Percentiles rank a stretch among this genome's conserved stretches.
Evolutionary conservation across 2,329 filamentous ascomycete genomes (phyloP).

Genomic region (Colletotrichum liriopes): DNA sequence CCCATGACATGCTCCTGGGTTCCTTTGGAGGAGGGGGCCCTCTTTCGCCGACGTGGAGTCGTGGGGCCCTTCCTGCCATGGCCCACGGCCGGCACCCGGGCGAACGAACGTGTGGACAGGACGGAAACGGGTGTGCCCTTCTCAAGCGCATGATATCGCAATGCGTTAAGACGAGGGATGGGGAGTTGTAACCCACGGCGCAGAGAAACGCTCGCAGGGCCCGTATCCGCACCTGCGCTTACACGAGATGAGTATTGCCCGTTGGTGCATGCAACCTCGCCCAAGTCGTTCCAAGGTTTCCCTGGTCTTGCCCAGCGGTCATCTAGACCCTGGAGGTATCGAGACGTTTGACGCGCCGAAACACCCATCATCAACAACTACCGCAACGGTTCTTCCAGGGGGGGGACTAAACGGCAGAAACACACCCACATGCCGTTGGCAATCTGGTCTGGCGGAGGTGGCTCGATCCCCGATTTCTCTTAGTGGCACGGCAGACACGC

Average conservation of each 20-base stretch:
- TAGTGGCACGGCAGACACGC: conserved; percentile 10
- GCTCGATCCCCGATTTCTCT: neutral
- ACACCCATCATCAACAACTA: neutral
- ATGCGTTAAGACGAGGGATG: conserved; percentile 15
- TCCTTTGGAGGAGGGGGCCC: neutral
- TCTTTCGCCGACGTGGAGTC: conserved; percentile 3
- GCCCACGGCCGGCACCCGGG: neutral
- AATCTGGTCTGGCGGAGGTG: neutral
- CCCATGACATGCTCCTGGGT: conserved; percentile 13
- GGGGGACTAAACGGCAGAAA: neutral
- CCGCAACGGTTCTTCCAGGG: neutral
- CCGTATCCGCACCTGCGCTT: conserved; percentile 9
- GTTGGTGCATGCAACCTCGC: conserved; percentile 18
- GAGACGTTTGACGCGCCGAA: neutral
- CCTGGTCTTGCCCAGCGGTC: neutral
- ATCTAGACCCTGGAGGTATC: neutral
- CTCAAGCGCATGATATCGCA: conserved; percentile 22
- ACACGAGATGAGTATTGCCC: conserved; percentile 36
- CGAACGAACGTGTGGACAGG: conserved; percentile 12
- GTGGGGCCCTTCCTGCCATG: conserved; percentile 26
- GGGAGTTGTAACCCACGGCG: neutral
- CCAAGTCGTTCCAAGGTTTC: neutral
- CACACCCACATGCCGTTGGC: conserved; percentile 30
- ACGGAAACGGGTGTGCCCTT: conserved; percentile 8
- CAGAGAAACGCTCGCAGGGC: conserved; percentile 5